Evolutionary conservation across 257 asterid genomes (phyloP), one percentile per base, ranked within the genome.

Genomic region (Fraxinus americana): DNA sequence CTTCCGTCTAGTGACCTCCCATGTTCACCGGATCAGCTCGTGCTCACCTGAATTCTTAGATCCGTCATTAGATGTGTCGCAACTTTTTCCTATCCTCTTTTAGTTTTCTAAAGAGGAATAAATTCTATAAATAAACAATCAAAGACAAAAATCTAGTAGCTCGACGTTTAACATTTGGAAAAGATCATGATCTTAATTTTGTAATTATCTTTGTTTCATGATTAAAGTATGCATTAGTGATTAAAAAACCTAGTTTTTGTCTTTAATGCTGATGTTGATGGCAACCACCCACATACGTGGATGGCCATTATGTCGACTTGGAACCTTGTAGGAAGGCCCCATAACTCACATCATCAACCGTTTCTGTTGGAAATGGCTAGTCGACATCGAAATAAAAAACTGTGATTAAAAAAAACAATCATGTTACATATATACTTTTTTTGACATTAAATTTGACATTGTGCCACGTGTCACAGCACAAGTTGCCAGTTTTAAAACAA

Each of bases 301-400:
- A 86, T 83, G 85, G 76, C 61, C 86, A 82, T 79, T 52, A 84
- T 84, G 78, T 88, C 83, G 83, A 89, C 88, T 35, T 82, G 94
- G 91, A 88, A 79, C 80, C 88, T 38, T 80, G 89, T 88, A 81
- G 81, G 91, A 89, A 88, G 89, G 85, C 59, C 91, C 92, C 91
- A 84, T 81, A 63, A 27, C 9, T 75, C 0, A 19, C 63, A 88
- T 85, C 91, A 80, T 82, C 85, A 79, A 86, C 89, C 82, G 88
- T 87, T 86, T 85, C 89, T 63, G 87, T 83, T 82, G 81, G 82
- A 67, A 74, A 41, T 76, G 0, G 68, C 34, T 63, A 63, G 34
- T 63, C 69, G n/a, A 25, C 69, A 23, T 63, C 4, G 36, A 35
- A 27, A 48, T 48, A 27, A 39, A 16, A 75, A 16, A 0, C 0